Evolutionary conservation across 2,329 filamentous ascomycete genomes (phyloP), one percentile per base, ranked within the genome.

Genomic region (Apiospora hydei): DNA sequence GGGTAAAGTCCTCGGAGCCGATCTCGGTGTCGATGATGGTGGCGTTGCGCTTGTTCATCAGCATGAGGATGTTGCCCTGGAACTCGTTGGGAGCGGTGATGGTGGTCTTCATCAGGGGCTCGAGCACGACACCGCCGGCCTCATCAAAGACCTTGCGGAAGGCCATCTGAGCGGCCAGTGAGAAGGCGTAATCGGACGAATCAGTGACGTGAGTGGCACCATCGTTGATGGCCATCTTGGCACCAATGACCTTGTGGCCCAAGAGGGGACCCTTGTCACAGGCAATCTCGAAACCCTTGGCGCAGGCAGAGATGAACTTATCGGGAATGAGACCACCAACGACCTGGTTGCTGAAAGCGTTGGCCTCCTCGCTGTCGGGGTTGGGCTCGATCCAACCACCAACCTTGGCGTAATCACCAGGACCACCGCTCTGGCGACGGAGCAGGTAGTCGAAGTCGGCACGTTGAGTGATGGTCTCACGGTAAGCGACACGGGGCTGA

Each of bases 21-120:
- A 96, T 95, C 80, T 99, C 96, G 7, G 95, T 98, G 80, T 99
- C 96, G 81, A 95, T 93, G 79, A 99, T 98, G 69, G 94, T 93
- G 47, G 96, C 95, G 79, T 95, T 96, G 75, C 96, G 92, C 90
- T 99, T 99, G 87, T 98, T 99, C 85, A 99, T 88, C 69, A 99
- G 85, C 78, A 95, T 95, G 71, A 98, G 94, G 76, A 99, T 93
- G 81, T 94, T 95, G 80, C 96, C 96, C 85, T 99, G 96, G 88
- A 98, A 99, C 87, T 99, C 96, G 79, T 93, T 94, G 67, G 96
- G 96, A 0, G 96, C 95, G 44, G 95, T 98, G 79, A 99, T 95
- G 73, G 95, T 95, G 0, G 95, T 98, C 89, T 98, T 98, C 96
- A 99, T 99, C 71, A 99, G 85, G 6, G 96, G 96, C 84, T 99